Percentiles rank a stretch among this genome's conserved stretches.
These are phyloP conservation scores for Fusarium sp. DNA, from an alignment of 2,329 filamentous ascomycete genomes.

Conservation along the genomic window DNA sequence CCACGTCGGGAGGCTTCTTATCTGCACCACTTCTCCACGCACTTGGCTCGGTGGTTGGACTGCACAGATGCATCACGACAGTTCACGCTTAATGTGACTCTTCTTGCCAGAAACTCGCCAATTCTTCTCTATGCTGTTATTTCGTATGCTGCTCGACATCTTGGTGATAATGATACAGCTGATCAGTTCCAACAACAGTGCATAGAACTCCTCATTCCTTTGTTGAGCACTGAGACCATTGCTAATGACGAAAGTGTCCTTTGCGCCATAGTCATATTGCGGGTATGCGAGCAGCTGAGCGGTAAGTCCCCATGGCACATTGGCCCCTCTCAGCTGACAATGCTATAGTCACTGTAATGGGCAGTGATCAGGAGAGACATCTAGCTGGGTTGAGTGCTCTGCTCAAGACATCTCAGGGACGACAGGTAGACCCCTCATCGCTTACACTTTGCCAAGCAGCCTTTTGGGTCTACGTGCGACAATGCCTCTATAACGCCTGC, in stretches of 20 bases:
- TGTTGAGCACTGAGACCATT: constrained; percentile 9
- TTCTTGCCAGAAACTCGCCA: constrained; percentile 9
- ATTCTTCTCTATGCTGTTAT: constrained; percentile 9
- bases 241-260: constrained; percentile 8
- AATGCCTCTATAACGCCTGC: constrained; percentile 39
- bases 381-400: constrained; percentile 31
- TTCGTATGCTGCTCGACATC: constrained; percentile 12
- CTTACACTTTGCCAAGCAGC: constrained; percentile 35
- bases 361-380: constrained; percentile 36
- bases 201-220: constrained; percentile 12
- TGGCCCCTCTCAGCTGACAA: background rate
- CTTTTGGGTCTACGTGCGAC: constrained; percentile 38
- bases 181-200: constrained; percentile 11
- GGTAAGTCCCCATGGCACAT: background rate
- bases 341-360: background rate
- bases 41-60: constrained; percentile 35
- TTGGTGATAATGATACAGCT: background rate
- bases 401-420: constrained; percentile 34
- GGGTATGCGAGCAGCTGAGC: constrained; percentile 14
- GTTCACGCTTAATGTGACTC: constrained; percentile 27
- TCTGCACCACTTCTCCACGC: constrained; percentile 24
- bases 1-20: constrained; percentile 25
- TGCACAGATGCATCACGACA: constrained; percentile 38
- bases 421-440: constrained; percentile 25
- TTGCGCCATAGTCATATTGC: constrained; percentile 19